phyloP scores from a whole-genome alignment of 108 stramenopile species.

The Nitzschia inconspicua region DNA sequence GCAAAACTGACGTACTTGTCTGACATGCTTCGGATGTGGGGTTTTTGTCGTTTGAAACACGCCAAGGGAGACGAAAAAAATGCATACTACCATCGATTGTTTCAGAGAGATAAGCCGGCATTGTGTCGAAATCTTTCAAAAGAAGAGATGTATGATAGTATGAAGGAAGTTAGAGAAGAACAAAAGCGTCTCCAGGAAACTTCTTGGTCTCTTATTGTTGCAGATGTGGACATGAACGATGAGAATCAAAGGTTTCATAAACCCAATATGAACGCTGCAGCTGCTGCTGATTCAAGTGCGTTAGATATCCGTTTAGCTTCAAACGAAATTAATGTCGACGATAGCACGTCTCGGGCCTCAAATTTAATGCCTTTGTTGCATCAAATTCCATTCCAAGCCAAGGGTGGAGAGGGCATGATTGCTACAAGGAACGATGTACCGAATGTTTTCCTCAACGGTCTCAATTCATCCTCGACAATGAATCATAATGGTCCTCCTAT shows the following conservation, averaged over 20 bases:
- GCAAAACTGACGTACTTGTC: conserved; percentile 6
- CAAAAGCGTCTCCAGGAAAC: conserved; percentile 3
- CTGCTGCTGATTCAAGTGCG: not conserved
- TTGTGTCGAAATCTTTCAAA: conserved; percentile 17
- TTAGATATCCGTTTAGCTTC: too few species aligned
- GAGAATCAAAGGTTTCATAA: not conserved
- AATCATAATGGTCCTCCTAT: too few species aligned
- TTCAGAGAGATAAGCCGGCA: conserved; percentile 44
- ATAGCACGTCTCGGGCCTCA: too few species aligned
- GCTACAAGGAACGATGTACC: too few species aligned
- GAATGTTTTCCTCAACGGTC: too few species aligned
- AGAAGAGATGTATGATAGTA: conserved; percentile 19
- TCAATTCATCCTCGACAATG: too few species aligned
- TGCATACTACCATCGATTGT: conserved; percentile 55
- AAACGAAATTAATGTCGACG: too few species aligned
- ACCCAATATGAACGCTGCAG: not conserved
- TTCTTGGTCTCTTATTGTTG: conserved; percentile 1
- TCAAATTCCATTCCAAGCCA: too few species aligned
- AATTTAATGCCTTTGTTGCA: too few species aligned
- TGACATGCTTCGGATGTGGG: conserved; percentile 27
- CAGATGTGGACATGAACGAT: not conserved
- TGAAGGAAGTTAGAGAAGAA: conserved; percentile 6
- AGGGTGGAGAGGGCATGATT: too few species aligned
- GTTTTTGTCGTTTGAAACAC: conserved; percentile 26
- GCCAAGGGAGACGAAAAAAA: conserved; percentile 42